Evolutionary conservation across 2,329 filamentous ascomycete species (phyloP).

Genomic region (Neofusicoccum parvum): DNA sequence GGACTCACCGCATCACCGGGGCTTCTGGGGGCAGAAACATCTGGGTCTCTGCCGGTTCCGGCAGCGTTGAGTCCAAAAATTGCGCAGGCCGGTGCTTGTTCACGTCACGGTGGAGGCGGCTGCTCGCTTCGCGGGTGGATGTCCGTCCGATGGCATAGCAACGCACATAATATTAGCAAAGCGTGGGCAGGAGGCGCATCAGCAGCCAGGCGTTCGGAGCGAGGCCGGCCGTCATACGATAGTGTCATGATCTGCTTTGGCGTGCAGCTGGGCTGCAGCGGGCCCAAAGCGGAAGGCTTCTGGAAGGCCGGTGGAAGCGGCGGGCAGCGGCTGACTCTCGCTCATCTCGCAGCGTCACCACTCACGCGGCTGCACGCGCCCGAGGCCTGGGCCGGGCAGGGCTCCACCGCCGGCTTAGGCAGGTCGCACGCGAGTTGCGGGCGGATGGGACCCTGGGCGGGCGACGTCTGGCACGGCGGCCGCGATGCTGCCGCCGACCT

Average conservation of each 20-base stretch:
- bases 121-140: constrained; percentile 2
- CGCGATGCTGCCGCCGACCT: not conserved
- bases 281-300: constrained; percentile 16
- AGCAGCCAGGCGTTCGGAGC: constrained; percentile 2
- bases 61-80: constrained; percentile 5
- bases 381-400: not conserved
- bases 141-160: constrained; percentile 12
- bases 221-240: constrained; percentile 18
- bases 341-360: constrained; percentile 8
- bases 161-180: constrained; percentile 11
- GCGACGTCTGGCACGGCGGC: not conserved
- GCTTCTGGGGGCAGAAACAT: not conserved
- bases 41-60: not conserved
- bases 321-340: not conserved
- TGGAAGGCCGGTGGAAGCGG: constrained; percentile 7
- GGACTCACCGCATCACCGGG: constrained; percentile 11
- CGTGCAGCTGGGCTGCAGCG: constrained; percentile 15
- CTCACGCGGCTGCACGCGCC: not conserved
- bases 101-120: constrained; percentile 18
- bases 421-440: not conserved
- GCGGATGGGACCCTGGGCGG: not conserved
- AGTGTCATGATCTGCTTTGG: constrained; percentile 18
- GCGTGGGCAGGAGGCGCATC: constrained; percentile 2
- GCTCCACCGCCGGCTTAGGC: not conserved
- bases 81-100: constrained; percentile 2